These are phyloP conservation scores for Heliamphora pulchella DNA, from an alignment of 179 eudicot species.

Conservation along the genomic window DNA sequence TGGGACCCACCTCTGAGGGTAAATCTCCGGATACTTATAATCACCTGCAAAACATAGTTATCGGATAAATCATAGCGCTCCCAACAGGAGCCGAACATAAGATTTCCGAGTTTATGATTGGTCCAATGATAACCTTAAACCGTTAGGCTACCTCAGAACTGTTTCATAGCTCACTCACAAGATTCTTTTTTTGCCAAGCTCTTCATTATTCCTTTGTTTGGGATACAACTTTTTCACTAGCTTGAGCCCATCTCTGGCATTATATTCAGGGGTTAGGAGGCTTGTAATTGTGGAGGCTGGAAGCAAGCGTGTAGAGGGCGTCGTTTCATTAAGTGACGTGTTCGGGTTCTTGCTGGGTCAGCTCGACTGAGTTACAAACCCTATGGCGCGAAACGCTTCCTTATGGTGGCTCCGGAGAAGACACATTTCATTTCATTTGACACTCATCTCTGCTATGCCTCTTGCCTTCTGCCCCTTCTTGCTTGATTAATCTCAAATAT, in stretches of 20 bases:
- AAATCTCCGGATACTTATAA: too few relatives aligned
- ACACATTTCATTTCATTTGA: neutral
- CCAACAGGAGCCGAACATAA: too few relatives aligned
- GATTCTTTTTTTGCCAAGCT: neutral
- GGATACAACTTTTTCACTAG: neutral
- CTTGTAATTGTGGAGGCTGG: conserved; percentile 95
- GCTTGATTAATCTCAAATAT: neutral
- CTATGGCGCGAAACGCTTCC: neutral
- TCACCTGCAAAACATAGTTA: too few relatives aligned
- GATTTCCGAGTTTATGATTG: too few relatives aligned
- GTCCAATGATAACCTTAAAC: too few relatives aligned
- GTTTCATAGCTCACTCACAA: neutral
- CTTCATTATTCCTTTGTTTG: neutral
- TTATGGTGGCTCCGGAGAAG: neutral
- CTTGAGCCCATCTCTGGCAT: conserved; percentile 12
- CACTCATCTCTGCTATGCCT: neutral
- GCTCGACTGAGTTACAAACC: neutral
- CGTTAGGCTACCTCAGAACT: neutral
- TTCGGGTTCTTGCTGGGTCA: conserved; percentile 78
- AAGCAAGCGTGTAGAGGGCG: conserved; percentile 94
- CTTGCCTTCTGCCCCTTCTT: neutral
- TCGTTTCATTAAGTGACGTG: conserved; percentile 72
- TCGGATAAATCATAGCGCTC: too few relatives aligned
- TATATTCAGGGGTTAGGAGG: conserved; percentile 70
- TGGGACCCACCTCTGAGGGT: too few relatives aligned